Conservation (phyloP, 202 grass and related monocot species). For the Schoenoplectus tabernaemontani region DNA sequence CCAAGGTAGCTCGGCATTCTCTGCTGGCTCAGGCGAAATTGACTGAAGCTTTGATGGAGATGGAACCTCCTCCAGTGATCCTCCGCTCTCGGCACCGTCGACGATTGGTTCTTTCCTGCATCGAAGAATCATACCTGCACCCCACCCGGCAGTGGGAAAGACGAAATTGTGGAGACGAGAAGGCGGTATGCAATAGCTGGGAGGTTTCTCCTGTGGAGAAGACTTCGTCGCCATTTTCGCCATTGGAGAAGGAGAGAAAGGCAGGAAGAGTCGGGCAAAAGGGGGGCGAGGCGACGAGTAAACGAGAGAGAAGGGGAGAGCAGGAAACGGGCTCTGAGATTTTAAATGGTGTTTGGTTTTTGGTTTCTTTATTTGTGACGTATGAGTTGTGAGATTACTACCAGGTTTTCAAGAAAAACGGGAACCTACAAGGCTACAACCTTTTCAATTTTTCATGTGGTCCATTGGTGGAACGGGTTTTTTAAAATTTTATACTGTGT, state of each 20-base stretch:
- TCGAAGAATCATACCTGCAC: not conserved
- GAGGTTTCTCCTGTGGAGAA: not conserved
- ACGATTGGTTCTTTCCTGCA: not conserved
- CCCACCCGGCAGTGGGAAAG: not conserved
- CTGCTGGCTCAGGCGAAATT: not conserved
- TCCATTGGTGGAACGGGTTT: not conserved
- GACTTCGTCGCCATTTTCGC: not conserved
- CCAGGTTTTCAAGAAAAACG: not conserved
- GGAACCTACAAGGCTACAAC: not conserved
- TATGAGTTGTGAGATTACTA: not conserved
- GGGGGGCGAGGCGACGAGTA: slow-evolving; percentile 3
- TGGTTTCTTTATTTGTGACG: not conserved
- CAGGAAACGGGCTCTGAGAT: not conserved
- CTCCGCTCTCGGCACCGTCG: not conserved
- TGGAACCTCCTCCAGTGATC: not conserved
- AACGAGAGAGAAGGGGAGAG: not conserved
- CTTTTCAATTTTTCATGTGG: not conserved
- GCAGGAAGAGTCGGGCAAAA: not conserved
- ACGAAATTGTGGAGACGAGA: slow-evolving; percentile 21
- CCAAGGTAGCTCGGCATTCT: slow-evolving; percentile 9
- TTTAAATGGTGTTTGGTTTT: slow-evolving; percentile 18
- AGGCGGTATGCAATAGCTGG: not conserved
- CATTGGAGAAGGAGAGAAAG: not conserved
- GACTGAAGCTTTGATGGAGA: not conserved
- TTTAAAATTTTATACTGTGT: not conserved